Percentiles rank a stretch among this genome's conserved stretches.
These are phyloP conservation scores for Saturnispora halmiae DNA, from an alignment of 805 yeast species.

Conservation along the genomic window DNA sequence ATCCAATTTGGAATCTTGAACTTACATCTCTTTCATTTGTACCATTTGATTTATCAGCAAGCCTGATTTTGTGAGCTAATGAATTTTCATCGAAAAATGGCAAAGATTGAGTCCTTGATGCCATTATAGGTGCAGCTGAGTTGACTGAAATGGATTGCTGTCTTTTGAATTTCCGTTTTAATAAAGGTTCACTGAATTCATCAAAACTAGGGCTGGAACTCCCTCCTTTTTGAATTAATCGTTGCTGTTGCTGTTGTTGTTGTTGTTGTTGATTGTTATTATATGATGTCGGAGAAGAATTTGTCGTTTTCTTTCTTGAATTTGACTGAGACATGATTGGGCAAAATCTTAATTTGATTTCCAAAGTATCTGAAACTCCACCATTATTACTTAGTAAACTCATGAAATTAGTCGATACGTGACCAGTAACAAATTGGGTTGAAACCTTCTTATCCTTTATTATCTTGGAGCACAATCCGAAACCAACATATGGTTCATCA, in stretches of 20 bases:
- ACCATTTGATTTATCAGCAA: constrained; percentile 20
- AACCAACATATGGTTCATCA: constrained; percentile 44
- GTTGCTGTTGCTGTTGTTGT: too few relatives aligned
- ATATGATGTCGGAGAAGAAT: constrained; percentile 9
- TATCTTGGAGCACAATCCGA: constrained; percentile 33
- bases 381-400: constrained; percentile 32
- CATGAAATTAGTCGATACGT: constrained; percentile 51
- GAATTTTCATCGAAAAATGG: constrained; percentile 27
- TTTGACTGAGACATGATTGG: not conserved
- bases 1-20: constrained; percentile 19
- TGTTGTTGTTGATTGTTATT: too few relatives aligned
- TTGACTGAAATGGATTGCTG: not conserved
- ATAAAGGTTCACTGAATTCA: constrained; percentile 15
- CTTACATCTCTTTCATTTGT: constrained; percentile 22
- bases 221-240: not conserved
- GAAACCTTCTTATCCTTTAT: constrained; percentile 16
- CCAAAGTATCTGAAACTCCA: constrained; percentile 40
- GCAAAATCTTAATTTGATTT: constrained; percentile 45
- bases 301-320: constrained; percentile 3
- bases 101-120: constrained; percentile 30
- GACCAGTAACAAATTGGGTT: constrained; percentile 39
- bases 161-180: constrained; percentile 4
- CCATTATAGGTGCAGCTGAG: constrained; percentile 21
- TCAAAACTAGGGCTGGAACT: constrained; percentile 14
- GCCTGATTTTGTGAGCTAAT: constrained; percentile 26